These are phyloP conservation scores for Claviceps arundinis DNA, from an alignment of 2,329 filamentous ascomycete genomes.

Conservation along the genomic window DNA sequence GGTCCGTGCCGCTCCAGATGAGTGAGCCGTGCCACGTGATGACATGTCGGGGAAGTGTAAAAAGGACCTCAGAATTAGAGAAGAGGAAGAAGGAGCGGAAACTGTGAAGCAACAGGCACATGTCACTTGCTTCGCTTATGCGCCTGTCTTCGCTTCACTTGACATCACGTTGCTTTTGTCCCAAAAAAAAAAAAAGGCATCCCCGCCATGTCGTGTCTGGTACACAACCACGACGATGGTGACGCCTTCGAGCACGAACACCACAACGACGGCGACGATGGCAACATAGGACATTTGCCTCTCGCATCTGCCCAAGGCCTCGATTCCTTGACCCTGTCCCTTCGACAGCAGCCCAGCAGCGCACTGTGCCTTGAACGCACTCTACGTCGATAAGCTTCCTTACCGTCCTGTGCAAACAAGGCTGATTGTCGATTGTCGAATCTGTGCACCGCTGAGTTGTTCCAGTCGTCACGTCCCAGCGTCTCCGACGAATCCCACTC, in stretches of 20 bases:
- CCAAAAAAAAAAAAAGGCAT: too few species aligned
- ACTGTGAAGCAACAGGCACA: not conserved
- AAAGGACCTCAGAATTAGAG: not conserved
- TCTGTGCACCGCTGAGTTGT: not conserved
- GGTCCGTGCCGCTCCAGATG: not conserved
- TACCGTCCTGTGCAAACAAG: not conserved
- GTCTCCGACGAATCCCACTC: not conserved
- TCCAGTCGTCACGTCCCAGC: not conserved
- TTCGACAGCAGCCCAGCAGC: not conserved
- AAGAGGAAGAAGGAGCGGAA: not conserved
- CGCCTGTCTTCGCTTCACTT: too few species aligned
- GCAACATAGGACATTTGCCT: not conserved
- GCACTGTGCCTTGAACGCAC: not conserved
- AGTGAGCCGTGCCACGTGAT: not conserved
- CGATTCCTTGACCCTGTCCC: not conserved
- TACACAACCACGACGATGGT: too few species aligned
- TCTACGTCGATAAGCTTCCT: not conserved
- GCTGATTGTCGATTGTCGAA: not conserved
- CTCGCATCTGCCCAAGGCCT: not conserved
- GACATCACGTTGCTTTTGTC: not conserved
- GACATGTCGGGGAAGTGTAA: not conserved
- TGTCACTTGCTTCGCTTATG: too few species aligned
- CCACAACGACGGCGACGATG: too few species aligned
- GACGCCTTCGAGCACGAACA: too few species aligned
- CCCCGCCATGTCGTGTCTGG: too few species aligned